Conservation (phyloP, 805 yeast species). For the Cyberlindnera meyerae region DNA sequence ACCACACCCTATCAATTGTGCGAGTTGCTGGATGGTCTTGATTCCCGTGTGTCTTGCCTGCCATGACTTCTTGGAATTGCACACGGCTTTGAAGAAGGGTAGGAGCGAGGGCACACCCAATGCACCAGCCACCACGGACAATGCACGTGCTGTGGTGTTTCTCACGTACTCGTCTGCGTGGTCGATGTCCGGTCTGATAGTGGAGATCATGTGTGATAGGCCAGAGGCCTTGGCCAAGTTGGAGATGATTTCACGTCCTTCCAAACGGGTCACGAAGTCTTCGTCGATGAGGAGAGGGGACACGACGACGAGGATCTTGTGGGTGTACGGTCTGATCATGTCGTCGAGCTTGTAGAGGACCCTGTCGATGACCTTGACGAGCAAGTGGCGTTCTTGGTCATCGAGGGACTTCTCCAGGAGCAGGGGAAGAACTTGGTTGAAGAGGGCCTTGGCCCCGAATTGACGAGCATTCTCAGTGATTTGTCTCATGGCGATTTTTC, state of each 20-base stretch:
- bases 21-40: slow-evolving; percentile 70
- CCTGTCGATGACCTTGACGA: slow-evolving; percentile 72
- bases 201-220: slow-evolving; percentile 68
- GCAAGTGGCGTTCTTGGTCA: slow-evolving; percentile 77
- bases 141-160: slow-evolving; percentile 66
- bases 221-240: slow-evolving; percentile 80
- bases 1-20: slow-evolving; percentile 62
- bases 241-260: slow-evolving; percentile 75
- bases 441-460: slow-evolving; percentile 66
- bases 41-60: slow-evolving; percentile 81
- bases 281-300: slow-evolving; percentile 80
- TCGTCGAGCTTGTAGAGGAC: slow-evolving; percentile 62
- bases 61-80: slow-evolving; percentile 73
- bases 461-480: slow-evolving; percentile 57
- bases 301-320: slow-evolving; percentile 63
- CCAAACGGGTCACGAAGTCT: slow-evolving; percentile 65
- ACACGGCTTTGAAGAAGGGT: slow-evolving; percentile 80
- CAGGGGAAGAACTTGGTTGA: slow-evolving; percentile 71
- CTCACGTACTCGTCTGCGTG: slow-evolving; percentile 77
- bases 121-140: slow-evolving; percentile 81
- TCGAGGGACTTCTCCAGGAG: slow-evolving; percentile 66
- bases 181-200: slow-evolving; percentile 77
- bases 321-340: slow-evolving; percentile 65
- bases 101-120: slow-evolving; percentile 66
- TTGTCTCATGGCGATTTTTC: slow-evolving; percentile 67